Evolutionary conservation across 1,284 basidiomycete genomes (phyloP).

Genomic region (Caloboletus inedulis): DNA sequence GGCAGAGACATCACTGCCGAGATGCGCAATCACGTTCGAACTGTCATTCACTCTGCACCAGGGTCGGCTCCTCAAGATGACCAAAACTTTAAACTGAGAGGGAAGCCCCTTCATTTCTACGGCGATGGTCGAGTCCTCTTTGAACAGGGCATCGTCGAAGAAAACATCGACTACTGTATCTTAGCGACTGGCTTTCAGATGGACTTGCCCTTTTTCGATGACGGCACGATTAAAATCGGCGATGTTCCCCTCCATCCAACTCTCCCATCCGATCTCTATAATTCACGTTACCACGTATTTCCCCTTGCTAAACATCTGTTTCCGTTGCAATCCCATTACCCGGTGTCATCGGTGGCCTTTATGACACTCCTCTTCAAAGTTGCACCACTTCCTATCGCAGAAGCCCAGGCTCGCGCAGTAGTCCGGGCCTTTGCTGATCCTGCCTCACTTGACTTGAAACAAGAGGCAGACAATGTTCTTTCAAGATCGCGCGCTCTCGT

Average conservation of each 20-base stretch:
- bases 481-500: constrained; percentile 46
- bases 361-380: constrained; percentile 56
- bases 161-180: constrained; percentile 56
- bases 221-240: constrained; percentile 29
- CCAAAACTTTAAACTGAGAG: constrained; percentile 44
- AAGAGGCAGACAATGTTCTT: constrained; percentile 48
- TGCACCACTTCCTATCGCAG: constrained; percentile 62
- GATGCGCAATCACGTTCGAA: constrained; percentile 42
- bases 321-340: constrained; percentile 46
- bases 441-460: constrained; percentile 43
- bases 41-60: constrained; percentile 57
- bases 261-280: constrained; percentile 53
- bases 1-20: constrained; percentile 64
- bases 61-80: constrained; percentile 31
- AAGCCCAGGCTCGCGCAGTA: constrained; percentile 63
- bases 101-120: constrained; percentile 43
- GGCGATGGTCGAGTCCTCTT: constrained; percentile 51
- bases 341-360: constrained; percentile 57
- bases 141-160: constrained; percentile 54
- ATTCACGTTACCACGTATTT: constrained; percentile 62
- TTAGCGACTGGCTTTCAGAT: constrained; percentile 73
- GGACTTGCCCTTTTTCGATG: constrained; percentile 57
- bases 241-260: constrained; percentile 42
- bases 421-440: constrained; percentile 52
- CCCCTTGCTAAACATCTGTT: constrained; percentile 57